Base-by-base conservation (phyloP, 2,329 filamentous ascomycete species). In the Sclerotinia glacialis region DNA sequence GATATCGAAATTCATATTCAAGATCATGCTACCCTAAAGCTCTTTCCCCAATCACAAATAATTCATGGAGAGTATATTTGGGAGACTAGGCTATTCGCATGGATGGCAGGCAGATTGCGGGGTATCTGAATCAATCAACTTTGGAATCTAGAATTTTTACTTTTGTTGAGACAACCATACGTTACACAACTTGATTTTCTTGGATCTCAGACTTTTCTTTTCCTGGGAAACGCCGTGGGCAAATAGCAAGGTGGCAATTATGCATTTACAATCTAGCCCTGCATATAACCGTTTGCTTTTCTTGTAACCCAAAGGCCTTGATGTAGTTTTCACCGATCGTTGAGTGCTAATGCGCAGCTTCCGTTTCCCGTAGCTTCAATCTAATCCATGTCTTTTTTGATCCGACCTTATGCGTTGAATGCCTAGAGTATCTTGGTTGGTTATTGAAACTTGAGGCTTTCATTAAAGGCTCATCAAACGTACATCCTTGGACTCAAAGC, bases 401-500 rank as follows among this genome's bases (percentile, higher is more conserved):
- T 53, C 26, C n/a, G 47, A 31, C 16, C 18, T 53, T 63, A 11
- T 63, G 47, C 60, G 53, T 28, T n/a, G 21, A 49, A 26, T 61
- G 58, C 44, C 58, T 49, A 9, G n/a, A 61, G 37, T 49, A 8
- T 50, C 12, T 23, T 47, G 28, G 12, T 23, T 31, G 28, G 37
- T 31, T 60, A 21, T 16, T 6, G 4, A 47, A 47, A 16, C 34
- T 18, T 9, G 31, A 61, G 28, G 31, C 58, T 49, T 37, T 40
- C 14, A 37, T 21, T 26, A 9, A 40, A 49, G n/a, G 23, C 31
- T 18, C n/a, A 21, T 37, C 28, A 49, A 60, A 37, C 31, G 11
- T 49, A 34, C n/a, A 34, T 40, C 31, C 31, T n/a, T 21, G 6
- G 16, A 21, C 21, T 49, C 58, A 26, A 23, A 31, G n/a, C 31